Evolutionary conservation across 352 stramenopile genomes (phyloP).

Genomic region (Peronospora belbahrii): DNA sequence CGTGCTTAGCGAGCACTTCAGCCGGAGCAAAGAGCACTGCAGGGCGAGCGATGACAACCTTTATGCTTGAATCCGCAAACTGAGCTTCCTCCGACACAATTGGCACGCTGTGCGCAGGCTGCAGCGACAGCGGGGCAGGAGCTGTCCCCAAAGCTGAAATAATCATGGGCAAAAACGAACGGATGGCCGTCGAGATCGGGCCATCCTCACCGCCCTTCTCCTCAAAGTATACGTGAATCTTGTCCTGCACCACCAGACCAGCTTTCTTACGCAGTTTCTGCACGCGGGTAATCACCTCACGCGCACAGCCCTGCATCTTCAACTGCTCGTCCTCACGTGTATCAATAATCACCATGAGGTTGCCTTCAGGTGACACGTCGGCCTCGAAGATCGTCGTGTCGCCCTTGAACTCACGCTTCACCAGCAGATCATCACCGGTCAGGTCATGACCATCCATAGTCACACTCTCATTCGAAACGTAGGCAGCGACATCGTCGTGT

Average conservation of each 20-base stretch:
- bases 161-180: conserved; percentile 54
- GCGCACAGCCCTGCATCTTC: conserved; percentile 87
- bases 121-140: conserved; percentile 49
- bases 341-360: conserved; percentile 94
- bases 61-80: conserved; percentile 61
- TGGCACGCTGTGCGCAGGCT: conserved; percentile 50
- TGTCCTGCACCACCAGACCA: conserved; percentile 91
- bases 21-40: conserved; percentile 62
- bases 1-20: conserved; percentile 39
- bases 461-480: conserved; percentile 68
- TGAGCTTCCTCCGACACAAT: conserved; percentile 66
- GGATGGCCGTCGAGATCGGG: conserved; percentile 53
- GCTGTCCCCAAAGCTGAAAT: conserved; percentile 45
- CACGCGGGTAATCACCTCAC: conserved; percentile 96
- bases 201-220: conserved; percentile 52
- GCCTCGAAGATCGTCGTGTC: conserved; percentile 89
- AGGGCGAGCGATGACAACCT: conserved; percentile 58
- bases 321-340: conserved; percentile 93
- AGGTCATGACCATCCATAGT: conserved; percentile 73
- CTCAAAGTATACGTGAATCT: conserved; percentile 93
- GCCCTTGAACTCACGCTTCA: conserved; percentile 93
- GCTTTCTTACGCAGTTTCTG: conserved; percentile 98
- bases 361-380: conserved; percentile 79
- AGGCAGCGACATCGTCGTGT: conserved; percentile 66
- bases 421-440: conserved; percentile 88